Conservation (phyloP, 495 filamentous ascomycete genomes). For the Hypoxylon crocopeplum region DNA sequence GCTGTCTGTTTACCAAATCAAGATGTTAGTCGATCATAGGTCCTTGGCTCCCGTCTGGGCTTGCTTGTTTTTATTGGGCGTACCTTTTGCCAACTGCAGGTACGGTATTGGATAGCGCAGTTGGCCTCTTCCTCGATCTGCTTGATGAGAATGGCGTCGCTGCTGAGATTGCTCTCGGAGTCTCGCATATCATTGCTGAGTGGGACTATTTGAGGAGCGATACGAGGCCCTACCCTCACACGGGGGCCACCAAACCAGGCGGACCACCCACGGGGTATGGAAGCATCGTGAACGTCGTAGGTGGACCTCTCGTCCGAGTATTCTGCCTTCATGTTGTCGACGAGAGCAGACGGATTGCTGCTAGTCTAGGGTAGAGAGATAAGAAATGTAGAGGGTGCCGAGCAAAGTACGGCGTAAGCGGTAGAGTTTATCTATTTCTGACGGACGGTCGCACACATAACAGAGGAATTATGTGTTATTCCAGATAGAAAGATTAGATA, state of each 20-base stretch:
- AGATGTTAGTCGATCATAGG: conserved; percentile 7
- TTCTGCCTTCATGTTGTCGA: conserved; percentile 33
- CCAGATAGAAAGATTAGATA: too few relatives aligned
- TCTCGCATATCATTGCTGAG: conserved; percentile 41
- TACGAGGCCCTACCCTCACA: conserved; percentile 49
- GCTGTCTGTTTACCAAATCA: conserved; percentile 66
- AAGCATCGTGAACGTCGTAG: conserved; percentile 14
- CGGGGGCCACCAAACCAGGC: conserved; percentile 48
- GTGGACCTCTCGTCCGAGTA: conserved; percentile 22
- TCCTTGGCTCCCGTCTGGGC: conserved; percentile 10
- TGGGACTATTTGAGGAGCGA: conserved; percentile 49
- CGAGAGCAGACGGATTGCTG: neutral
- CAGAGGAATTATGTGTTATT: too few relatives aligned
- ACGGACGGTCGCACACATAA: too few relatives aligned
- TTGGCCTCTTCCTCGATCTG: conserved; percentile 81
- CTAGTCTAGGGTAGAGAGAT: too few relatives aligned
- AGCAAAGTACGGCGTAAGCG: too few relatives aligned
- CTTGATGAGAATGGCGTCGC: conserved; percentile 63
- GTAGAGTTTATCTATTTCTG: too few relatives aligned
- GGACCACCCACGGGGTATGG: conserved; percentile 35
- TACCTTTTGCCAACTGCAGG: conserved; percentile 90
- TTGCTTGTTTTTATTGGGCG: conserved; percentile 23
- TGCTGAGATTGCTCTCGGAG: conserved; percentile 49
- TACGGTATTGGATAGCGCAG: conserved; percentile 84
- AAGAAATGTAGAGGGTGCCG: neutral